A percentile compares a stretch with the other conserved stretches of the same genome.
These are phyloP conservation scores for Aspergillus tamarii DNA, from an alignment of 2,329 filamentous ascomycete genomes.

Conservation along the genomic window DNA sequence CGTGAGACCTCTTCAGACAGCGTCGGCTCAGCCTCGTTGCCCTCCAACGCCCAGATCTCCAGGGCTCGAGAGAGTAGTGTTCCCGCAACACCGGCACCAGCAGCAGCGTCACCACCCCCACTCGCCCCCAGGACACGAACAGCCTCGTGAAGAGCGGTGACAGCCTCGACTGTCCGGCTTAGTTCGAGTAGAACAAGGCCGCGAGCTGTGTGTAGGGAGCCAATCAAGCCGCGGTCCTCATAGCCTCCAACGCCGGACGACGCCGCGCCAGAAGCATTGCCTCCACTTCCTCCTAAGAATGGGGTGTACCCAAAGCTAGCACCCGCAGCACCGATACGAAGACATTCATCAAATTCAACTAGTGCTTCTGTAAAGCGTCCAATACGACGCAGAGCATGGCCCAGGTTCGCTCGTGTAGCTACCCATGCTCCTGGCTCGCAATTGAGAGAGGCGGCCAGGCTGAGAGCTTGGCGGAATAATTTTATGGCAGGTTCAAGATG, in stretches of 20 bases:
- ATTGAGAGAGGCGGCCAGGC: slow-evolving; percentile 77
- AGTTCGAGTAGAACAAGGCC: slow-evolving; percentile 83
- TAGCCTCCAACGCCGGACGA: slow-evolving; percentile 49
- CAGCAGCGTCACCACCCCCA: slow-evolving; percentile 51
- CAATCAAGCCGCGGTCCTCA: slow-evolving; percentile 50
- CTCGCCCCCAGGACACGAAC: slow-evolving; percentile 50
- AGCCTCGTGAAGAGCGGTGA: slow-evolving; percentile 77
- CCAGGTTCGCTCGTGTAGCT: slow-evolving; percentile 83
- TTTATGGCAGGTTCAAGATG: slow-evolving; percentile 73
- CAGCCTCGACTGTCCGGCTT: slow-evolving; percentile 73
- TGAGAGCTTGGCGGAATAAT: slow-evolving; percentile 77
- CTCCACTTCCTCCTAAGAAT: slow-evolving; percentile 49
- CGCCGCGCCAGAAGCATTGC: slow-evolving; percentile 38
- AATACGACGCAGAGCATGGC: slow-evolving; percentile 78
- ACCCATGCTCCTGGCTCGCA: slow-evolving; percentile 82
- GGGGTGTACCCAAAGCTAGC: slow-evolving; percentile 78
- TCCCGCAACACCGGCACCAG: slow-evolving; percentile 51
- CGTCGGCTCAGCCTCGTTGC: slow-evolving; percentile 30
- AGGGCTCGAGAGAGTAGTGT: slow-evolving; percentile 49
- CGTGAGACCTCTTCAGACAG: slow-evolving; percentile 19
- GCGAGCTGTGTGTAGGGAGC: slow-evolving; percentile 56
- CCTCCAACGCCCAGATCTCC: slow-evolving; percentile 51
- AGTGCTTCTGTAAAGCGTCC: slow-evolving; percentile 72
- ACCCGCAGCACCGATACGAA: slow-evolving; percentile 75
- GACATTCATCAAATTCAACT: slow-evolving; percentile 81